A percentile compares a stretch with the other conserved stretches of the same genome.
phyloP scores from a whole-genome alignment of 177 flowering plant species.

The Tripterygium wilfordii region DNA sequence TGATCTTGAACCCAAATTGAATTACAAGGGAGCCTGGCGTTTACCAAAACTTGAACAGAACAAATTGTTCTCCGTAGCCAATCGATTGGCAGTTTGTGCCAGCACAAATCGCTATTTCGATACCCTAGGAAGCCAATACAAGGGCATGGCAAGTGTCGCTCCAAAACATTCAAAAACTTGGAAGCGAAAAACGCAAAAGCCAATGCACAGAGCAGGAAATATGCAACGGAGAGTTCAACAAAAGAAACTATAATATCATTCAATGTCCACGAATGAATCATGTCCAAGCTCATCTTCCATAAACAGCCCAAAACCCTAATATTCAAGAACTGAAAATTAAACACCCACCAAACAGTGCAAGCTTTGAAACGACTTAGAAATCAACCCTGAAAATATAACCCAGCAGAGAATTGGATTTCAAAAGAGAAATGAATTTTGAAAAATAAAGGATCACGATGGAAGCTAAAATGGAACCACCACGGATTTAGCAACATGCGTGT shows the following conservation, averaged over 20 bases:
- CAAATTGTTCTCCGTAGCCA: conserved; percentile 10
- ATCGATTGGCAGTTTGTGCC: conserved; percentile 16
- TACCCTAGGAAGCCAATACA: conserved; percentile 21
- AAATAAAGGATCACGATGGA: too few relatives aligned
- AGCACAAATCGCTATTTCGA: conserved; percentile 12
- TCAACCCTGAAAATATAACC: too few relatives aligned
- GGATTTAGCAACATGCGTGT: too few relatives aligned
- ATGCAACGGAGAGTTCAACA: conserved; percentile 22
- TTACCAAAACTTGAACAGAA: conserved; percentile 9
- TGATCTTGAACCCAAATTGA: conserved; percentile 9
- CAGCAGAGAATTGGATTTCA: too few relatives aligned
- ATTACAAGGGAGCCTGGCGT: conserved; percentile 17
- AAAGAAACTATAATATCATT: conserved; percentile 17
- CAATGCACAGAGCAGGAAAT: conserved; percentile 21
- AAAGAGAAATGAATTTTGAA: too few relatives aligned
- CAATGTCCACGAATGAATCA: conserved; percentile 18
- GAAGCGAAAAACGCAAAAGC: conserved; percentile 13
- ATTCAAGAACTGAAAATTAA: neutral
- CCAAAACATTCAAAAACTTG: conserved; percentile 12
- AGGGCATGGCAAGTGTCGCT: conserved; percentile 19
- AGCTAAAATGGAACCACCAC: too few relatives aligned
- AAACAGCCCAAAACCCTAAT: neutral
- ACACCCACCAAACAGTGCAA: neutral
- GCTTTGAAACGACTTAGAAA: too few relatives aligned
- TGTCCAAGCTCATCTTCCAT: conserved; percentile 11